A percentile compares a stretch with the other conserved stretches of the same genome.
Evolutionary conservation across 202 grass and related monocot species (phyloP).

Genomic region (Schoenoplectus triqueter): DNA sequence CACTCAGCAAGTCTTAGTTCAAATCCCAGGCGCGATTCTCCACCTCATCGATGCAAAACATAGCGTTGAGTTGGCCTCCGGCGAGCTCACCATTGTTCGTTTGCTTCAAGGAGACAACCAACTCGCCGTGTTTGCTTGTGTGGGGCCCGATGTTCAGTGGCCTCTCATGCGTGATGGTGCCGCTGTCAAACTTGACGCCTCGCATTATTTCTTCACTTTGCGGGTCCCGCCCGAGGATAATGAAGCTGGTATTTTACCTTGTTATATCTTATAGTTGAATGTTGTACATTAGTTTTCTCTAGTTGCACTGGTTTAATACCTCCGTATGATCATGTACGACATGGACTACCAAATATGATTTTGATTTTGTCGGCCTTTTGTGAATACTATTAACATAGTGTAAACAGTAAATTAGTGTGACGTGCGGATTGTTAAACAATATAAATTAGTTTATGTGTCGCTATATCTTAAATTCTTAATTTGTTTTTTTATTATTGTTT

Average conservation of each 20-base stretch:
- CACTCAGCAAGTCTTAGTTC: conserved; percentile 54
- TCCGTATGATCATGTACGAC: background rate
- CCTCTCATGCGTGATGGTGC: conserved; percentile 75
- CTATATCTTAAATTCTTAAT: too few species aligned
- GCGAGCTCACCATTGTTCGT: conserved; percentile 60
- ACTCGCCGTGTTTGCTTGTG: conserved; percentile 60
- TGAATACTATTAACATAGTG: too few species aligned
- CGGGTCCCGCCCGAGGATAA: conserved; percentile 53
- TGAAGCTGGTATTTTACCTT: conserved; percentile 28
- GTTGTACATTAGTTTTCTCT: background rate
- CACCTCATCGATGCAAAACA: conserved; percentile 72
- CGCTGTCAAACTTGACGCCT: conserved; percentile 74
- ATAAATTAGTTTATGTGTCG: too few species aligned
- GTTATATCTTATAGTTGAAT: background rate
- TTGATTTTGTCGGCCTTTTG: too few species aligned
- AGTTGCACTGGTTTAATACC: too few species aligned
- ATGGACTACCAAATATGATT: background rate
- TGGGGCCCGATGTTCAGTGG: conserved; percentile 58
- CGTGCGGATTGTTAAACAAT: too few species aligned
- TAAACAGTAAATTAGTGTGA: too few species aligned
- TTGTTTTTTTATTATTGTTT: too few species aligned
- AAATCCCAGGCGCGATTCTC: conserved; percentile 55
- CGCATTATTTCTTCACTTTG: conserved; percentile 86
- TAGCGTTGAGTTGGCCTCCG: conserved; percentile 73
- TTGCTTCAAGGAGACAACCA: conserved; percentile 63